These are phyloP conservation scores for Penicillium sp. DNA, from an alignment of 2,329 filamentous ascomycete genomes.

Conservation along the genomic window DNA sequence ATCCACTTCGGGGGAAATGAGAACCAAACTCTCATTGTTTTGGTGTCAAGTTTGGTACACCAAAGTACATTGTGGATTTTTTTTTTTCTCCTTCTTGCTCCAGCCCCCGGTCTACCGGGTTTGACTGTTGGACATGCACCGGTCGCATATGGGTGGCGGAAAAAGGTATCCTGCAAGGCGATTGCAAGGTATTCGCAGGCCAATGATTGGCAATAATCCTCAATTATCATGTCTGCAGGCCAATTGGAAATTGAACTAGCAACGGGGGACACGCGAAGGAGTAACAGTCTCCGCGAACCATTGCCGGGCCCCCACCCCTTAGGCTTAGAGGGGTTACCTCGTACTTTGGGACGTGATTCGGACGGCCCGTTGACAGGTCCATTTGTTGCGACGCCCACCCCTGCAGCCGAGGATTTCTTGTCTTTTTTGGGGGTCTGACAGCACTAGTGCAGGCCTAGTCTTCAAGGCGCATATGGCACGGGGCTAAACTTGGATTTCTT, in stretches of 20 bases:
- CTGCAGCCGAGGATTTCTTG: background rate
- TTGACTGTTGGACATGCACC: background rate
- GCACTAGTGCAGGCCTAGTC: conserved; percentile 11
- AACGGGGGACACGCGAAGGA: conserved; percentile 6
- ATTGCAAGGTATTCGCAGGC: background rate
- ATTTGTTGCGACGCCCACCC: background rate
- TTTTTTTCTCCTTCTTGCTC: too few relatives aligned
- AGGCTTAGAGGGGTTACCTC: background rate
- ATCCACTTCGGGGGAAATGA: conserved; percentile 11
- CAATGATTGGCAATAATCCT: conserved; percentile 18
- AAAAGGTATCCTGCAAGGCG: conserved; percentile 8
- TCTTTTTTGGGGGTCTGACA: conserved; percentile 13
- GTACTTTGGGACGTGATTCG: conserved; percentile 4
- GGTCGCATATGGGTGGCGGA: conserved; percentile 9
- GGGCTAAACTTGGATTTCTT: background rate
- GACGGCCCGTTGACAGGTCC: conserved; percentile 23
- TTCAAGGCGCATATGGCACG: background rate
- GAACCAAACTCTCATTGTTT: conserved; percentile 8
- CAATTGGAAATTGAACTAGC: conserved; percentile 11
- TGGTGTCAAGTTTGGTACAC: background rate
- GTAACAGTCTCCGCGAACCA: conserved; percentile 13
- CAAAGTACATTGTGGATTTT: background rate
- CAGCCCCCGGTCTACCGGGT: background rate
- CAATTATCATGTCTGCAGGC: background rate
- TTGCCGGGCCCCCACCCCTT: conserved; percentile 1